Conservation (phyloP, 2,329 filamentous ascomycete species). For the Cytospora piceicola region DNA sequence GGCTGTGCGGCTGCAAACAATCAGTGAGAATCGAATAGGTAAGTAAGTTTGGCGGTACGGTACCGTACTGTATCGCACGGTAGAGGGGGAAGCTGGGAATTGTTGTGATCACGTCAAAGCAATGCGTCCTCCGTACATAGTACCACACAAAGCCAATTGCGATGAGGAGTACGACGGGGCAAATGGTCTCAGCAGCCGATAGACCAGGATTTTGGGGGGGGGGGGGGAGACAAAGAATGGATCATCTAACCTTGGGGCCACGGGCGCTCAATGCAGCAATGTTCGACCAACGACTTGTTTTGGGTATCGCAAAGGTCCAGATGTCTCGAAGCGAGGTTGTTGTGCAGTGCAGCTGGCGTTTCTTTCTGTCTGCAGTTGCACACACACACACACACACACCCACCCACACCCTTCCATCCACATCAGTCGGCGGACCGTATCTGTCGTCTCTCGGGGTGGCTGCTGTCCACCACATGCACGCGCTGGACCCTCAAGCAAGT, state of each 20-base stretch:
- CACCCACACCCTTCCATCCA: not conserved
- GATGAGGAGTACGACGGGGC: constrained; percentile 6
- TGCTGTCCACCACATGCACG: not conserved
- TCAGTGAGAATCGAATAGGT: not conserved
- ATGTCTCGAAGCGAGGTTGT: not conserved
- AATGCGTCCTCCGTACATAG: not conserved
- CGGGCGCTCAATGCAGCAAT: not conserved
- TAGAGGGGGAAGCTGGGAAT: constrained; percentile 1
- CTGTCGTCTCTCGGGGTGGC: constrained; percentile 4
- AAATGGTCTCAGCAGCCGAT: constrained; percentile 9
- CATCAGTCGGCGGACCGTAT: constrained; percentile 18
- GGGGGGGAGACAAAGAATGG: constrained; percentile 1
- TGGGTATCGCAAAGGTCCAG: not conserved
- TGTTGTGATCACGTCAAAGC: constrained; percentile 28
- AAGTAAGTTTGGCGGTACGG: not conserved
- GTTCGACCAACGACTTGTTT: not conserved
- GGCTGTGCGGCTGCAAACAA: constrained; percentile 13
- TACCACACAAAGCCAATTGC: constrained; percentile 23
- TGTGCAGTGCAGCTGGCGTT: constrained; percentile 1
- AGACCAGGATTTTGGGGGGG: not conserved
- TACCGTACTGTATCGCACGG: no score
- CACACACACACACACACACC: not conserved
- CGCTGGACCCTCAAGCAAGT: not conserved
- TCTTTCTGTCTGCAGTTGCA: not conserved
- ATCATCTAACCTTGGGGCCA: constrained; percentile 4